Evolutionary conservation across 495 filamentous ascomycete species (phyloP), one percentile per base, ranked within the genome.

Genomic region (Parmelia sp.): DNA sequence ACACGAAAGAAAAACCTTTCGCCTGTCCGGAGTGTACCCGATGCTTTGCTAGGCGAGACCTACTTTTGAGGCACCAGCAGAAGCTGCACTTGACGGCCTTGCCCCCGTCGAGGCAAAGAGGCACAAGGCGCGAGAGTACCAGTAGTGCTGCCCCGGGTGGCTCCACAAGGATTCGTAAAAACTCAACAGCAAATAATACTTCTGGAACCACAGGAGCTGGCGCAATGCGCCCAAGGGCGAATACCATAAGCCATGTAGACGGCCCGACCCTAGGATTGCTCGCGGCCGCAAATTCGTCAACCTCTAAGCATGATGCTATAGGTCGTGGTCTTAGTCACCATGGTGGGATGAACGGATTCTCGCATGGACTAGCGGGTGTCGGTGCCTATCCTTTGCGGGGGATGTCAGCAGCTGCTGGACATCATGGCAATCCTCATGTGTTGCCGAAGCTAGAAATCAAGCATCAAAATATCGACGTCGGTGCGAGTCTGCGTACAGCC

Each of bases 1-100:
- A 99, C 71, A 99, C 94, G 15, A 99, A 99, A 73, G 94, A 99
- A 74, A 98, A 98, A 79, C 94, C 94, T 3, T 99, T 99, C 72
- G 93, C 96, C 73, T 99, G 94, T 68, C 92, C 93, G 31, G 92
- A 97, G 74, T 99, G 94, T 73, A 82, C 90, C 27, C 79, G 94
- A 72, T 97, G 94, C 80, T 99, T 99, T 78, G 94, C 94, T 37
- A 85, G 94, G 40, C 84, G 94, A 64, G 94, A 99, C 74, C 76
- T 99, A 65, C 84, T 99, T 61, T 79, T 99, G 63, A 84, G 94
- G 35, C 94, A 99, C 76, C 94, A 99, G 79, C 94, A 99, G 81
- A 99, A 99, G 80, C 82, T 99, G 19, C 94, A 99, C 72, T 90
- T 96, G 86, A 95, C 91, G n/a, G 89, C 89, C 2, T 91, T 92